Conservation (phyloP, 306 rosid genomes). For the Sechiopsis laciniata region DNA sequence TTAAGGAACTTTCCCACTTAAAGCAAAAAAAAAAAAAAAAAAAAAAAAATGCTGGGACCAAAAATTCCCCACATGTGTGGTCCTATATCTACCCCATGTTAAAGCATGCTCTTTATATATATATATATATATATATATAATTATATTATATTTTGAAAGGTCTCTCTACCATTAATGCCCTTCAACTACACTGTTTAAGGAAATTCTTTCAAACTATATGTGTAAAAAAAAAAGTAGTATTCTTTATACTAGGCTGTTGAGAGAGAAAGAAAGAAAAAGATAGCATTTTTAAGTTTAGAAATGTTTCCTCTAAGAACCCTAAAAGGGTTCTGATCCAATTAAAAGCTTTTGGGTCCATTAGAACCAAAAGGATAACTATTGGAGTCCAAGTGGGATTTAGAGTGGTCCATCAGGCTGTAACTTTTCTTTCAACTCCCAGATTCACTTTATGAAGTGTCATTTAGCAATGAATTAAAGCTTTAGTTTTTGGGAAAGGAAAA, state of each 20-base stretch:
- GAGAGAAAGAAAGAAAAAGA: background rate
- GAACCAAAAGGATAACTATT: background rate
- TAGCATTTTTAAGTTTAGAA: background rate
- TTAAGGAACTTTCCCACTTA: background rate
- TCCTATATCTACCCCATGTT: background rate
- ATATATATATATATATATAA: background rate
- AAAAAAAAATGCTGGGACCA: conserved; percentile 2
- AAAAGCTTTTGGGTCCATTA: conserved; percentile 2
- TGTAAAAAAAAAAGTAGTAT: background rate
- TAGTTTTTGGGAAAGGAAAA: conserved; percentile 12
- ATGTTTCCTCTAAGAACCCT: conserved; percentile 6
- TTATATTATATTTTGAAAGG: background rate
- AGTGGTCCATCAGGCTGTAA: conserved; percentile 4
- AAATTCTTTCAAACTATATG: too few relatives aligned
- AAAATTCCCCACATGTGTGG: conserved; percentile 16
- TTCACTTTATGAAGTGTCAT: background rate
- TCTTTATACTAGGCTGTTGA: background rate
- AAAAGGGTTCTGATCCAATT: background rate
- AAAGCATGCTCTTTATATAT: background rate
- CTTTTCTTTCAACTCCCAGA: background rate
- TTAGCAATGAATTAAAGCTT: background rate
- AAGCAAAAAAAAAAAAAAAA: background rate
- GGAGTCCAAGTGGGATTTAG: conserved; percentile 4
- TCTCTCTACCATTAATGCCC: conserved; percentile 1
- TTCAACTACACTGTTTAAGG: too few relatives aligned